Conservation (phyloP, 1,284 basidiomycete species). For the Pascua guehoae region DNA sequence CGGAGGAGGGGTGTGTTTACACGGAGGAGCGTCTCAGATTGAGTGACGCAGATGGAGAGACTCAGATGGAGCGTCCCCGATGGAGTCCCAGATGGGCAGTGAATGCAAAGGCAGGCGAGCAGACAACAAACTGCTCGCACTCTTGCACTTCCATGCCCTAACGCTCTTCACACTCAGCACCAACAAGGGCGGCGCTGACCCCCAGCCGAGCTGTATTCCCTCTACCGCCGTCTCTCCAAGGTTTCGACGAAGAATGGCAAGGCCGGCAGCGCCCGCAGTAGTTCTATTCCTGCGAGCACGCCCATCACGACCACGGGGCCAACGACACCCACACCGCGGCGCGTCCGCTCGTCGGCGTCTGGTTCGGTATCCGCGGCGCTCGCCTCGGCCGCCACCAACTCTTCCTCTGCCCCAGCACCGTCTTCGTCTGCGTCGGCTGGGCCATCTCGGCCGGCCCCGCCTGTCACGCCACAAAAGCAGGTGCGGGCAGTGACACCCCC, state of each 20-base stretch:
- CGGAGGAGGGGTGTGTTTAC: too few species aligned
- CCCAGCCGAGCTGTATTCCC: conserved; percentile 72
- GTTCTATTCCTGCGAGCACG: neutral
- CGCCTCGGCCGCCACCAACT: too few species aligned
- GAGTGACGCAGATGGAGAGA: too few species aligned
- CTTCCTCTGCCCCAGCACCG: too few species aligned
- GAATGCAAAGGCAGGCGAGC: too few species aligned
- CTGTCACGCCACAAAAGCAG: conserved; percentile 28
- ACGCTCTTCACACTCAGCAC: neutral
- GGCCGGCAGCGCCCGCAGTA: neutral
- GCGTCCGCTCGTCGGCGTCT: neutral
- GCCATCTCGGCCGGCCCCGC: neutral
- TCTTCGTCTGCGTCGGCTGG: too few species aligned
- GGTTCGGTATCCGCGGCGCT: too few species aligned
- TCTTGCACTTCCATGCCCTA: too few species aligned
- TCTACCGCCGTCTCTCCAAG: conserved; percentile 73
- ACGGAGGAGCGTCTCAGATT: too few species aligned
- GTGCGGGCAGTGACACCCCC: neutral
- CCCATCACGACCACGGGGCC: neutral
- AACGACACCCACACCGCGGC: conserved; percentile 1
- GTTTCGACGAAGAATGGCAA: conserved; percentile 17
- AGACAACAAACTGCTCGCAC: too few species aligned
- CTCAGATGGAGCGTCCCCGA: too few species aligned
- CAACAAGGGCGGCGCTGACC: neutral
- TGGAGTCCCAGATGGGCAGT: too few species aligned